Conservation (phyloP, 352 stramenopile species). For the Pythium insidiosum region DNA sequence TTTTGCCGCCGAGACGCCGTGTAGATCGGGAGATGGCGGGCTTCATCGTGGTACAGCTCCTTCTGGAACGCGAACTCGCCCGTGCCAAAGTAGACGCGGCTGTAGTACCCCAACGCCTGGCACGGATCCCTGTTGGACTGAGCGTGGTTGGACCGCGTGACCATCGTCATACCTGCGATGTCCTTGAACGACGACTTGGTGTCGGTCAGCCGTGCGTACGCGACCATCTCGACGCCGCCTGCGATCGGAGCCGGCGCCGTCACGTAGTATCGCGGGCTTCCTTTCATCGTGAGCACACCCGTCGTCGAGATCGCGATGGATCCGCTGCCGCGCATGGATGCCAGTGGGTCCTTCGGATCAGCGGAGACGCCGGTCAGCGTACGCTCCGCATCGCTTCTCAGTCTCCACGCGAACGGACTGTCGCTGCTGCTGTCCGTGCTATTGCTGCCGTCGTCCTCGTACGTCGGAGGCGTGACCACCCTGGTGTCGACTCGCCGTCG, state of each 20-base stretch:
- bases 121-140: not conserved
- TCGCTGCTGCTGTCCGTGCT: not conserved
- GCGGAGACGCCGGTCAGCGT: not conserved
- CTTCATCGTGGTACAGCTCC: not conserved
- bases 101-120: constrained; percentile 6
- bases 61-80: constrained; percentile 8
- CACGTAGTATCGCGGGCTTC: constrained; percentile 1
- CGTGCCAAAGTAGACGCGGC: constrained; percentile 3
- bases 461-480: too few relatives aligned
- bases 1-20: constrained; percentile 1
- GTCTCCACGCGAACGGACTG: not conserved
- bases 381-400: not conserved
- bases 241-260: not conserved
- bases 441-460: not conserved
- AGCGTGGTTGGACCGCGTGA: constrained; percentile 4
- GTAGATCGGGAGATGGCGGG: not conserved
- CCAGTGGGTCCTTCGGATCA: not conserved
- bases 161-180: constrained; percentile 3
- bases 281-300: constrained; percentile 1
- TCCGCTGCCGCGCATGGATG: not conserved
- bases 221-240: not conserved
- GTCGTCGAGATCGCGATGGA: not conserved
- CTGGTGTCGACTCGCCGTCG: too few relatives aligned
- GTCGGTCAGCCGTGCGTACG: not conserved
- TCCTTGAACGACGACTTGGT: not conserved